Conservation (phyloP, 306 rosid genomes). For the Rubus parviflorus region DNA sequence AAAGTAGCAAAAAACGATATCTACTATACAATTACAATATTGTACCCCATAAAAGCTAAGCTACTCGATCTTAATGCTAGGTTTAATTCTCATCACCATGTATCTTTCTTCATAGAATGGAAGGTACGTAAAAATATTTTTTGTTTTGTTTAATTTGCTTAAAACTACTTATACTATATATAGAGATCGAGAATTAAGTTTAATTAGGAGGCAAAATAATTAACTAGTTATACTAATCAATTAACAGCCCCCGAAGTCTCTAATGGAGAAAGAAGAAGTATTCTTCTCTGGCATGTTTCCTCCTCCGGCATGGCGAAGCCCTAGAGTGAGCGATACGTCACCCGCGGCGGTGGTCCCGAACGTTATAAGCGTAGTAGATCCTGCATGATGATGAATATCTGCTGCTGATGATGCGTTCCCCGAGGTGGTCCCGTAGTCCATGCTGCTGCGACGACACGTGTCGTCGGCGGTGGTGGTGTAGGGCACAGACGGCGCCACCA, state of each 20-base stretch:
- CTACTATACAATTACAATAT: slow-evolving; percentile 66
- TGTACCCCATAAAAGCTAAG: slow-evolving; percentile 34
- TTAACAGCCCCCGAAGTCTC: slow-evolving; percentile 75
- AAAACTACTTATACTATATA: slow-evolving; percentile 6
- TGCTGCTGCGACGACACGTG: slow-evolving; percentile 63
- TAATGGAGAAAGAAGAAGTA: slow-evolving; percentile 63
- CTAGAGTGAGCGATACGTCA: slow-evolving; percentile 96
- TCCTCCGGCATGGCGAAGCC: slow-evolving; percentile 89
- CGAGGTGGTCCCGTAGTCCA: slow-evolving; percentile 68
- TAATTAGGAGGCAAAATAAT: slow-evolving; percentile 5
- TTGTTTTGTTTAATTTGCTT: slow-evolving; percentile 23
- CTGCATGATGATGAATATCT: slow-evolving; percentile 40
- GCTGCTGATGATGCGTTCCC: slow-evolving; percentile 34
- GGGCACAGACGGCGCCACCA: slow-evolving; percentile 42
- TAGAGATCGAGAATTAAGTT: not conserved
- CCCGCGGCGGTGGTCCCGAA: slow-evolving; percentile 77
- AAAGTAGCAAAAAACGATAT: slow-evolving; percentile 30
- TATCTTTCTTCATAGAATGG: slow-evolving; percentile 34
- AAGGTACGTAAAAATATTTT: slow-evolving; percentile 29
- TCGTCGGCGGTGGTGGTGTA: slow-evolving; percentile 36
- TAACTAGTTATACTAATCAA: not conserved
- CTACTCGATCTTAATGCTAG: slow-evolving; percentile 31
- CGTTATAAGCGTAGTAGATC: slow-evolving; percentile 63
- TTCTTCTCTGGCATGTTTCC: slow-evolving; percentile 52
- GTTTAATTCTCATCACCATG: slow-evolving; percentile 28